Evolutionary conservation across 371 early-diverging fungal species (phyloP), one percentile per base, ranked within the genome.

Genomic region (Basidiobolus meristosporus): DNA sequence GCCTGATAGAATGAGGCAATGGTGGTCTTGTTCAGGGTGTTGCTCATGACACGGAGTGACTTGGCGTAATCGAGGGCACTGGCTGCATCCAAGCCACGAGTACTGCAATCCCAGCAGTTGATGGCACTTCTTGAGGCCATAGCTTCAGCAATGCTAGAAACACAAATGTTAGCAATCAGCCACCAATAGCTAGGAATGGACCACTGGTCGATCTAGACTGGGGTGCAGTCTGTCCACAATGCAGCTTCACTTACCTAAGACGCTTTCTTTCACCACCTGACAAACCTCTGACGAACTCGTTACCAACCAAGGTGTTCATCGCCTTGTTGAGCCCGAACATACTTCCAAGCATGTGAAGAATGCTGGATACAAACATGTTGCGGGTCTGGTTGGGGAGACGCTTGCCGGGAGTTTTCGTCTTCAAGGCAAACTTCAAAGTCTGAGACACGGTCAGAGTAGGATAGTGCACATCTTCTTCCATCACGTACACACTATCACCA

Each of bases 181-280:
- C n/a, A n/a, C n/a, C n/a, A n/a, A n/a, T n/a, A n/a, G n/a, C n/a
- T n/a, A n/a, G n/a, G n/a, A n/a, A n/a, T n/a, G n/a, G n/a, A n/a
- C n/a, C n/a, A n/a, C n/a, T n/a, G n/a, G n/a, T n/a, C n/a, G n/a
- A n/a, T n/a, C n/a, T n/a, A n/a, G n/a, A n/a, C n/a, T n/a, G n/a
- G n/a, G n/a, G n/a, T n/a, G n/a, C n/a, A n/a, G n/a, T n/a, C n/a
- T n/a, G n/a, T n/a, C n/a, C n/a, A n/a, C n/a, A n/a, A n/a, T n/a
- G n/a, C n/a, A n/a, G n/a, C n/a, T n/a, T n/a, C n/a, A n/a, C n/a
- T n/a, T n/a, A n/a, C n/a, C 74, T 69, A 12, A 83, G 60, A 47
- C 93, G 74, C 70, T 90, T 89, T 45, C 81, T 67, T 62, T 76
- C 88, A 41, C 90, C 91, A 47, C 78, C 92, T 6, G 77, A 75